Percentiles rank a stretch among this genome's conserved stretches.
These are phyloP conservation scores for Lachancea thermotolerans DNA, from an alignment of 805 yeast genomes.

Conservation along the genomic window DNA sequence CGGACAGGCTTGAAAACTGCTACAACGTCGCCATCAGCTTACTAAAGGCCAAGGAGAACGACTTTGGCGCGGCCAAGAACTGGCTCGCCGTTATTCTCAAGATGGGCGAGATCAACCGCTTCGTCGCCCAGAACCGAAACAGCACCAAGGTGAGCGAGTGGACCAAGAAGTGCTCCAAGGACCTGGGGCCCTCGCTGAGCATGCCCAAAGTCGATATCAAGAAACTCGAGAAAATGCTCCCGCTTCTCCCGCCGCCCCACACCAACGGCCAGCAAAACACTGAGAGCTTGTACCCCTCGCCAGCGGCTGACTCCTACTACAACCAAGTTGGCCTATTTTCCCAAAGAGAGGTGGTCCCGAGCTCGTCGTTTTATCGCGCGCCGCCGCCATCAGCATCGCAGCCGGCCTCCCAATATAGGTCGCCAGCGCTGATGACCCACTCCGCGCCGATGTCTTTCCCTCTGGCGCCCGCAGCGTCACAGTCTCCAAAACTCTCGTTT, in stretches of 20 bases:
- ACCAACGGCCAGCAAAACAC: neutral
- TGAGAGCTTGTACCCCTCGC: neutral
- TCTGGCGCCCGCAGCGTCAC: neutral
- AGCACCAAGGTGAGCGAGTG: constrained; percentile 1
- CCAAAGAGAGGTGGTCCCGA: neutral
- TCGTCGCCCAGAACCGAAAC: constrained; percentile 2
- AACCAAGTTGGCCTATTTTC: neutral
- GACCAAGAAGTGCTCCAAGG: neutral
- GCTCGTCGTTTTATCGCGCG: neutral
- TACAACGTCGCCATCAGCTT: constrained; percentile 1
- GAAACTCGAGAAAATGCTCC: constrained; percentile 1
- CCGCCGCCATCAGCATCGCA: neutral
- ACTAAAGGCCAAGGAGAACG: constrained; percentile 4
- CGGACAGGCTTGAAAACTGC: constrained; percentile 1
- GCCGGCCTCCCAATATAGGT: neutral
- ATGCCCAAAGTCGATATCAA: neutral
- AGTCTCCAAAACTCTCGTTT: neutral
- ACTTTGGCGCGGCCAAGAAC: constrained; percentile 3
- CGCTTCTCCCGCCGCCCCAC: constrained; percentile 1
- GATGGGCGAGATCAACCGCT: constrained; percentile 6
- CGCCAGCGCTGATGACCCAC: neutral
- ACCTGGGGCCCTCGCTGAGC: neutral
- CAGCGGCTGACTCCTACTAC: neutral
- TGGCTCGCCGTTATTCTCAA: constrained; percentile 8
- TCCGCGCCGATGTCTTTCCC: neutral